Evolutionary conservation across 2,329 filamentous ascomycete species (phyloP).

Genomic region (Arthroderma sp.): DNA sequence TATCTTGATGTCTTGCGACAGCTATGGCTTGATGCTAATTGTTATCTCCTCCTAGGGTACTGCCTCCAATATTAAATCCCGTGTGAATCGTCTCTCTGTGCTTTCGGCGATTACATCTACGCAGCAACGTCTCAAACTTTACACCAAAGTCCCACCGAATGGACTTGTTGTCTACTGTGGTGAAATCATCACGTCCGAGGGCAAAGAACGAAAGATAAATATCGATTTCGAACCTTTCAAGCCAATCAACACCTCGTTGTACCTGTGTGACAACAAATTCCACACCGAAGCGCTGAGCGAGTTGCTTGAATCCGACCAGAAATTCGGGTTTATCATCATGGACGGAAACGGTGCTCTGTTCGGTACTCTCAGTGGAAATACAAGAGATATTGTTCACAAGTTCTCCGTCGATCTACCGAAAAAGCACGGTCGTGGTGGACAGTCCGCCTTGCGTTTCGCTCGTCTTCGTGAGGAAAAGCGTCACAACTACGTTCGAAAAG

Average conservation of each 20-base stretch:
- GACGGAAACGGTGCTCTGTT: conserved; percentile 97
- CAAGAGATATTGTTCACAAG: conserved; percentile 91
- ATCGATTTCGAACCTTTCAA: conserved; percentile 99
- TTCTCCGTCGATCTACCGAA: conserved; percentile 97
- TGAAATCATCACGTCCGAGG: conserved; percentile 98
- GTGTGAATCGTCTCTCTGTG: conserved; percentile 96
- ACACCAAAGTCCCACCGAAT: conserved; percentile 97
- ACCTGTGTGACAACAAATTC: conserved; percentile 99
- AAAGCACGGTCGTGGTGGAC: conserved; percentile 99
- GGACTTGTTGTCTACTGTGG: conserved; percentile 97
- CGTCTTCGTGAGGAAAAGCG: conserved; percentile 99
- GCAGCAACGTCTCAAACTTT: conserved; percentile 96
- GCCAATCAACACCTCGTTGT: conserved; percentile 98
- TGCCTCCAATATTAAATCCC: conserved; percentile 98
- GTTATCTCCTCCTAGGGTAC: conserved; percentile 52
- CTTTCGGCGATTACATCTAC: conserved; percentile 97
- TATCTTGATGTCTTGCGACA: conserved; percentile 6
- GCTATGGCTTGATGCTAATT: not conserved
- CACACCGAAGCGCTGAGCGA: conserved; percentile 95
- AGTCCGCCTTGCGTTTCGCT: conserved; percentile 97
- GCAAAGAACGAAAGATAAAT: conserved; percentile 99
- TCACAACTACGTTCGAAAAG: conserved; percentile 99
- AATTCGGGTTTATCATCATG: conserved; percentile 99
- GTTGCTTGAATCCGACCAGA: conserved; percentile 95
- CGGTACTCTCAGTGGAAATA: conserved; percentile 93